Percentiles rank a stretch among this genome's conserved stretches.
phyloP scores from a whole-genome alignment of 331 rosid species.

The Quercus lobata region DNA sequence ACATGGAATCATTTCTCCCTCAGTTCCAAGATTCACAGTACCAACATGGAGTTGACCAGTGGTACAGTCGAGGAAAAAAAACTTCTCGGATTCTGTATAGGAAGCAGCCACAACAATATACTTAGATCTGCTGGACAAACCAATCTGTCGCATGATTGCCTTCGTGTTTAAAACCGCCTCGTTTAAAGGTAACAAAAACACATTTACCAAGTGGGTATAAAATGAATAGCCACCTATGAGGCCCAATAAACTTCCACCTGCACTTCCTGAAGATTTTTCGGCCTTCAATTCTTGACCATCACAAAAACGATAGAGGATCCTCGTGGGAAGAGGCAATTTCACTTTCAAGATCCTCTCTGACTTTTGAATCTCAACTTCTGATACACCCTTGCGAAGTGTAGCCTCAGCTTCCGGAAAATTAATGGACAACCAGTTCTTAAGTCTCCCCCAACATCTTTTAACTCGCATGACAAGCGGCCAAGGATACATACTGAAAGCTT shows the following conservation, averaged over 20 bases:
- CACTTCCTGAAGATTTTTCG: slow-evolving; percentile 8
- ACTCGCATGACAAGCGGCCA: slow-evolving; percentile 87
- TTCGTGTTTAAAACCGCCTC: slow-evolving; percentile 42
- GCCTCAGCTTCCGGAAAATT: slow-evolving; percentile 67
- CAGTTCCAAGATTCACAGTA: slow-evolving; percentile 39
- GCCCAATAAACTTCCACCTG: slow-evolving; percentile 50
- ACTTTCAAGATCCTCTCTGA: slow-evolving; percentile 51
- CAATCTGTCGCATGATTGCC: slow-evolving; percentile 12
- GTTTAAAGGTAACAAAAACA: slow-evolving; percentile 56
- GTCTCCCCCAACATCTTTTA: slow-evolving; percentile 65
- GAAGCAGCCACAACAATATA: slow-evolving; percentile 68
- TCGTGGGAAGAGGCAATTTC: slow-evolving; percentile 76
- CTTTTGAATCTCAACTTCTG: slow-evolving; percentile 62
- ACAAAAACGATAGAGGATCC: slow-evolving; percentile 75
- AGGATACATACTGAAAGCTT: slow-evolving; percentile 72
- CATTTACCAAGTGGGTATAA: slow-evolving; percentile 54
- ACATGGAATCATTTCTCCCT: slow-evolving; percentile 73
- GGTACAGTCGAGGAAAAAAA: slow-evolving; percentile 68
- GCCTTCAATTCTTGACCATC: slow-evolving; percentile 66
- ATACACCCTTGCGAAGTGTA: slow-evolving; percentile 67
- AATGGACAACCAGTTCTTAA: slow-evolving; percentile 46
- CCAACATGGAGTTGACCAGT: slow-evolving; percentile 76
- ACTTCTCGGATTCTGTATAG: slow-evolving; percentile 34
- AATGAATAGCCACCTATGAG: slow-evolving; percentile 84
- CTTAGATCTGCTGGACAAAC: slow-evolving; percentile 37